Evolutionary conservation across 495 filamentous ascomycete species (phyloP).

Genomic region (Amorphotheca resinae): DNA sequence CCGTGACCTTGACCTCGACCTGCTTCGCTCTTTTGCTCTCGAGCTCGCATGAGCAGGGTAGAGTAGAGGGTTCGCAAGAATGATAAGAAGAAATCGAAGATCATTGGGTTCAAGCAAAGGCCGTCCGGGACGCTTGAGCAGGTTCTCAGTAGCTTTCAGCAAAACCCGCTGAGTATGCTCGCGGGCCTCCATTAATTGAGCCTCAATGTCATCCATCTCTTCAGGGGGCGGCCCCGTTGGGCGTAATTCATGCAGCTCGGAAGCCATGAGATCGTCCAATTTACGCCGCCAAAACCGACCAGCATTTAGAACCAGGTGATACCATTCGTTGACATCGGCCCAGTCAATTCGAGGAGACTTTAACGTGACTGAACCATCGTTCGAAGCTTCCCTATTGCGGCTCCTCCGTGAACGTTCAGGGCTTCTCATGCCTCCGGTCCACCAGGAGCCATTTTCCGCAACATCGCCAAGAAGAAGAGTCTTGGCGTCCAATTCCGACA

Average conservation of each 20-base stretch:
- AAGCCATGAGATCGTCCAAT: slow-evolving; percentile 31
- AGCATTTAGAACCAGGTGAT: slow-evolving; percentile 53
- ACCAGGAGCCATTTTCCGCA: slow-evolving; percentile 77
- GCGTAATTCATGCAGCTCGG: slow-evolving; percentile 9
- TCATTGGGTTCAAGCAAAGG: slow-evolving; percentile 57
- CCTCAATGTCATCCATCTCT: slow-evolving; percentile 38
- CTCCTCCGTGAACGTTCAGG: slow-evolving; percentile 24
- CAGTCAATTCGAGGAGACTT: slow-evolving; percentile 68
- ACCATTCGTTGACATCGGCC: slow-evolving; percentile 61
- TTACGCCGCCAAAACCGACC: slow-evolving; percentile 46
- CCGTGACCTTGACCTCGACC: slow-evolving; percentile 19
- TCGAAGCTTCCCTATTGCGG: slow-evolving; percentile 4
- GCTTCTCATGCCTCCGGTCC: slow-evolving; percentile 47
- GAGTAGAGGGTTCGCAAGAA: slow-evolving; percentile 72
- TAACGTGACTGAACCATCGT: slow-evolving; percentile 34
- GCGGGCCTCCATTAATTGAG: slow-evolving; percentile 52
- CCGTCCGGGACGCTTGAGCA: slow-evolving; percentile 76
- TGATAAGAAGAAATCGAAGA: slow-evolving; percentile 68
- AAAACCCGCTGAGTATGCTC: slow-evolving; percentile 55
- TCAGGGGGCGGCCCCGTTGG: slow-evolving; percentile 9
- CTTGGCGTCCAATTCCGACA: slow-evolving; percentile 60
- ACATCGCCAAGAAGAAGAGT: slow-evolving; percentile 67
- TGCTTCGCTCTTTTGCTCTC: slow-evolving; percentile 20
- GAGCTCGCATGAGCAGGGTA: slow-evolving; percentile 25
- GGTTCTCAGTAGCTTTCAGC: slow-evolving; percentile 69